phyloP scores from a whole-genome alignment of 208 protist genomes.

The Wallacemonas rigidus region DNA sequence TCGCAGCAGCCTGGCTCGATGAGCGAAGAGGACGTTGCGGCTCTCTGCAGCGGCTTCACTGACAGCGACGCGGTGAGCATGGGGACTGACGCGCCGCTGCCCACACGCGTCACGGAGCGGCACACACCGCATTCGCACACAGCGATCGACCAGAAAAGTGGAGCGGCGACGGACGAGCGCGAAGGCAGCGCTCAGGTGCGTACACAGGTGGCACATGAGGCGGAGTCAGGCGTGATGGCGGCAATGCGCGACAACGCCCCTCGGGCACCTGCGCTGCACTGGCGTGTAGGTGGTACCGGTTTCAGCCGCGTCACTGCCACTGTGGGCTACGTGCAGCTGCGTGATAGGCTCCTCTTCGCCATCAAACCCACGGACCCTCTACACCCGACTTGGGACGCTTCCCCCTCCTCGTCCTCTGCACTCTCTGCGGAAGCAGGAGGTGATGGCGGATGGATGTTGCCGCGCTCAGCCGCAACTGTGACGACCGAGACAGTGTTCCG shows the following conservation, averaged over 20 bases:
- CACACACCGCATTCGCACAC: too few relatives aligned
- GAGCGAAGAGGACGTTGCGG: not conserved
- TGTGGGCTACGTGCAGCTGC: slow-evolving; percentile 74
- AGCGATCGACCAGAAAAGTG: too few relatives aligned
- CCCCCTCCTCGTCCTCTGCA: not conserved
- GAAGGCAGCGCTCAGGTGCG: too few relatives aligned
- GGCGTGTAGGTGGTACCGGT: not conserved
- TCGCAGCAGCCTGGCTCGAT: not conserved
- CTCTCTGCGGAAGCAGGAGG: not conserved
- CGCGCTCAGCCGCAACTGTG: slow-evolving; percentile 49
- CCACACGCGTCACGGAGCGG: too few relatives aligned
- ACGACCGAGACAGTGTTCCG: slow-evolving; percentile 68
- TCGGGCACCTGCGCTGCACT: too few relatives aligned
- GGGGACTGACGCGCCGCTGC: too few relatives aligned
- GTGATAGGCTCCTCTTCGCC: slow-evolving; percentile 73
- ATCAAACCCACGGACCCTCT: slow-evolving; percentile 73
- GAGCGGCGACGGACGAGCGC: too few relatives aligned
- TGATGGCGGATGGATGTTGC: slow-evolving; percentile 17
- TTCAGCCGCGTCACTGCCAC: slow-evolving; percentile 13
- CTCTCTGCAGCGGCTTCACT: not conserved
- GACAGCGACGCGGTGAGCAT: not conserved
- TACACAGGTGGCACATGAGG: too few relatives aligned
- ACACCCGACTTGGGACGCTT: slow-evolving; percentile 16
- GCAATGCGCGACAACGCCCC: too few relatives aligned
- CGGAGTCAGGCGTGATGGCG: too few relatives aligned